Conservation (phyloP, 75 land plant genomes). For the Pseudotsuga menziesii region DNA sequence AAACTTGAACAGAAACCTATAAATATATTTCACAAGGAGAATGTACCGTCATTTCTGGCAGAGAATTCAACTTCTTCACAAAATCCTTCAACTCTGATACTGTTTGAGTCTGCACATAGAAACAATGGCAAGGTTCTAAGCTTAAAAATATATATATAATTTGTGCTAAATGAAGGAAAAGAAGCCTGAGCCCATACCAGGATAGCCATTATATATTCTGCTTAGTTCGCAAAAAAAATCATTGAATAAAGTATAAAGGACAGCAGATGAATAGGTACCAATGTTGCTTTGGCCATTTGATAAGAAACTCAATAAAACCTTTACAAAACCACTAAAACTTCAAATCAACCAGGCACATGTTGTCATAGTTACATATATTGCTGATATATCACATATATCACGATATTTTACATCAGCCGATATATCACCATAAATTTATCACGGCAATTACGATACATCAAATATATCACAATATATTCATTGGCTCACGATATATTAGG, state of each 20-base stretch:
- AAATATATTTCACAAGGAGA: not conserved
- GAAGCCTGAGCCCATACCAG: not conserved
- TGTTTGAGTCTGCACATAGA: slow-evolving; percentile 50
- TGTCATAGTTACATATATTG: too few relatives aligned
- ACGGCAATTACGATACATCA: too few relatives aligned
- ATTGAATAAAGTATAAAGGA: not conserved
- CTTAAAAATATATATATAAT: too few relatives aligned
- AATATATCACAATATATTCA: too few relatives aligned
- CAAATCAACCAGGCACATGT: not conserved
- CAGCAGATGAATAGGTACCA: not conserved
- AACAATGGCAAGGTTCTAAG: not conserved
- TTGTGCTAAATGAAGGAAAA: not conserved
- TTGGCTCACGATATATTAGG: too few relatives aligned
- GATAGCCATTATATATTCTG: not conserved
- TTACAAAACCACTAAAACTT: slow-evolving; percentile 7
- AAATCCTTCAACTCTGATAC: slow-evolving; percentile 94
- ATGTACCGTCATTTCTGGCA: slow-evolving; percentile 96
- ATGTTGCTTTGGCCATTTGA: not conserved
- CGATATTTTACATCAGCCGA: too few relatives aligned
- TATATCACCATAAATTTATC: too few relatives aligned
- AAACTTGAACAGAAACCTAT: not conserved
- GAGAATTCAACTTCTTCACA: slow-evolving; percentile 88
- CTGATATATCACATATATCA: too few relatives aligned
- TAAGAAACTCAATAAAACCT: not conserved
- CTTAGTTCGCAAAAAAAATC: not conserved